Evolutionary conservation across 345 rosid genomes (phyloP).

Genomic region (sweet orange (Citrus sinensis)): DVS_A1.0 CM039163.1:46582501-46583000

Average conservation of each 20-base stretch:
- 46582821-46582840: conserved; percentile 65
- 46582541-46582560: background rate
- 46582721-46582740: background rate
- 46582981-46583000: conserved; percentile 61
- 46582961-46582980: conserved; percentile 73
- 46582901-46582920: background rate
- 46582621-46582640: background rate
- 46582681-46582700: background rate
- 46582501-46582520: background rate
- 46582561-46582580: background rate
- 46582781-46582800: conserved; percentile 49
- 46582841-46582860: conserved; percentile 58
- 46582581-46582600: conserved; percentile 1
- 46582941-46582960: conserved; percentile 24
- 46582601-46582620: conserved; percentile 6
- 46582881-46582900: background rate
- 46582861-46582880: conserved; percentile 49
- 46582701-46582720: background rate
- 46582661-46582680: background rate
- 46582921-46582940: background rate
- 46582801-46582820: conserved; percentile 56
- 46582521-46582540: background rate
- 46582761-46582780: conserved; percentile 57
- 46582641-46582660: background rate
- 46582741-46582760: conserved; percentile 35